Base-by-base conservation (phyloP, 345 rosid genomes). In the Orychophragmus violaceus region DNA sequence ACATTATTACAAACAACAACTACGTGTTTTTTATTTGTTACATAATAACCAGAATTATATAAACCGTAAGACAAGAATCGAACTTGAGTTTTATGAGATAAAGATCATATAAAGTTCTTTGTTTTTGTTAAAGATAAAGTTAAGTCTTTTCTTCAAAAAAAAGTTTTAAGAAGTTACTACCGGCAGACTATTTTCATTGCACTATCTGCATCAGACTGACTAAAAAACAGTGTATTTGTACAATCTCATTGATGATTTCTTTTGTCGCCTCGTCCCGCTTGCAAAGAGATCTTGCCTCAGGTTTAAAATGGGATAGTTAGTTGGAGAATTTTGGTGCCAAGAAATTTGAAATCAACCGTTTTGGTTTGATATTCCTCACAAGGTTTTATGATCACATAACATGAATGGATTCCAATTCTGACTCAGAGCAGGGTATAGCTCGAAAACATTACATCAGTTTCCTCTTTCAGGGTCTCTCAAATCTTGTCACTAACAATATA, bases 381-480 rank as follows among this genome's bases (percentile, higher is more conserved):
- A 37, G 7, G n/a, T 7, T 37, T 2, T 37, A 1, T n/a, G 7
- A n/a, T 37, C 44, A 37, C 44, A n/a, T 5, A 8, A 37, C 1
- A 30, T 3, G 11, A 30, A 28, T 11, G 6, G 14, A n/a, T 37
- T 5, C 2, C 17, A 5, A 5, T n/a, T 37, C 44, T 37, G 2
- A 4, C 8, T 5, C 7, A 36, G 6, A 36, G 16, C 14, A 36
- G 92, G 81, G 74, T 74, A 74, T 37, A 88, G 44, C 58, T 88
- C 85, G 36, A 83, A 86, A 74, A 84, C 81, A 68, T 86, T 87
- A 86, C 89, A 87, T 1, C 85, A 75, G 64, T 79, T 88, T 75
- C 84, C 82, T 59, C 83, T 80, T 84, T 78, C 51, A 79, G 1
- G 84, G 79, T 67, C 82, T 80, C 83, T 80, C 96, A 28, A 85